These are phyloP conservation scores for Rhodosporidiobolus sp. DNA, from an alignment of 768 basidiomycete species.

Conservation along the genomic window DNA sequence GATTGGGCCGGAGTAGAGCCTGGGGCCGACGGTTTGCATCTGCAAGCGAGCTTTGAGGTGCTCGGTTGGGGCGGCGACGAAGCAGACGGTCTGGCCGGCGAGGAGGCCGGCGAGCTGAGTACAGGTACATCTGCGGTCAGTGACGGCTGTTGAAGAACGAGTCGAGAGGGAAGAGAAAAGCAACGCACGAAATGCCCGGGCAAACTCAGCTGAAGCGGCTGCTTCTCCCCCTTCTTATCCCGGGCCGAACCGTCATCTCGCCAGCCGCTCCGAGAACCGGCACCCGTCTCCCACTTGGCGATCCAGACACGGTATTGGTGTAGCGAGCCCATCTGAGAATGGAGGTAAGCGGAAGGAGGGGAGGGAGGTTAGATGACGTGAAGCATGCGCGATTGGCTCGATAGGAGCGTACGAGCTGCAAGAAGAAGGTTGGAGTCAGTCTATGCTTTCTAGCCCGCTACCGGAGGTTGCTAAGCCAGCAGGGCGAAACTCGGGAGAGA, in stretches of 20 bases:
- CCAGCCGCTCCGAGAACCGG: conserved; percentile 47
- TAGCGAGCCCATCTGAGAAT: conserved; percentile 47
- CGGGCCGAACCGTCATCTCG: conserved; percentile 55
- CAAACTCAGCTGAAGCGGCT: conserved; percentile 58
- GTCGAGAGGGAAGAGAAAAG: background rate
- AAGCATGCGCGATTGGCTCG: too few relatives aligned
- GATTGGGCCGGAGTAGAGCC: conserved; percentile 57
- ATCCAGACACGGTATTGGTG: conserved; percentile 69
- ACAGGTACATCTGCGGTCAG: background rate
- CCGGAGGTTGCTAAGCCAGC: too few relatives aligned
- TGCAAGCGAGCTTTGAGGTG: conserved; percentile 69
- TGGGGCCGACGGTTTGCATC: conserved; percentile 55
- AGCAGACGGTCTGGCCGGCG: conserved; percentile 67
- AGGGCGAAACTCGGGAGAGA: too few relatives aligned
- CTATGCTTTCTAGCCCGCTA: too few relatives aligned
- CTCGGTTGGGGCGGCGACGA: conserved; percentile 74
- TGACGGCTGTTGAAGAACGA: background rate
- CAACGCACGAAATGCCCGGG: conserved; percentile 55
- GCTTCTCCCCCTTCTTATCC: conserved; percentile 40
- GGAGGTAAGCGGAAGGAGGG: background rate
- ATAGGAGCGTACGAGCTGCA: too few relatives aligned
- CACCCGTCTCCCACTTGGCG: conserved; percentile 46
- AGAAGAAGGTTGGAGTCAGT: too few relatives aligned
- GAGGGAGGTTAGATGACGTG: background rate
- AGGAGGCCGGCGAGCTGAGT: conserved; percentile 60